Base-by-base conservation (phyloP, 208 protist genomes). In the Trypanosoma avium region DNA sequence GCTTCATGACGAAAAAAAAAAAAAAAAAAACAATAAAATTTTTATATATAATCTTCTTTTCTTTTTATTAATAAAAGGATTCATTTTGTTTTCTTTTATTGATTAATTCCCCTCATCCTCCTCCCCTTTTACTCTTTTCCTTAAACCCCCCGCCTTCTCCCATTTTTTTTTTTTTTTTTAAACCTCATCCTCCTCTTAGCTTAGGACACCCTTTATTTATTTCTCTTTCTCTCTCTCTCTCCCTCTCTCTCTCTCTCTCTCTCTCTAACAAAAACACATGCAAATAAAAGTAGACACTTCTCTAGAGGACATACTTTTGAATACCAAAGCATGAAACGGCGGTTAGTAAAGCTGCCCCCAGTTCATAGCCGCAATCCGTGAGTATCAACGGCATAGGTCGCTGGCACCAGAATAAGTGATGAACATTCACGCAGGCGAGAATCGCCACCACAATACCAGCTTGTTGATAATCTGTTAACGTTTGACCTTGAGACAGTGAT, bases 311-410 rank as follows among this genome's bases (percentile, higher is more conserved):
- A 67, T 90, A 82, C 58, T 69, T 62, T 55, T 75, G 68, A 84
- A 91, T 76, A 62, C 58, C 81, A 66, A 86, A 92, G 64, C 64
- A 79, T 21, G 77, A 63, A 17, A 92, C 61, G 26, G 84, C 70
- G 6, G 80, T 68, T 10, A 89, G 70, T 46, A 95, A 70, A 46
- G 82, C 54, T 1, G 85, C 84, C 4, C 65, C 73, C 40, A 90
- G 30, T 61, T 95, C 86, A 64, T 86, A 93, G 13, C 76, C 85
- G 17, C 75, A 70, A 54, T 95, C 79, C 9, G 84, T 87, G 36
- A 88, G 67, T 29, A 95, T 70, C 6, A 93, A 67, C 57, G 81
- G 82, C 53, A 95, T 59, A 13, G 90, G 90, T 12, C 90, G 86
- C 56, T 95, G 90, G 52, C 82, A 77, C 15, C 74, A 67, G 46